These are phyloP conservation scores for Artomyces pyxidatus DNA, from an alignment of 768 basidiomycete genomes.

Conservation along the genomic window DNA sequence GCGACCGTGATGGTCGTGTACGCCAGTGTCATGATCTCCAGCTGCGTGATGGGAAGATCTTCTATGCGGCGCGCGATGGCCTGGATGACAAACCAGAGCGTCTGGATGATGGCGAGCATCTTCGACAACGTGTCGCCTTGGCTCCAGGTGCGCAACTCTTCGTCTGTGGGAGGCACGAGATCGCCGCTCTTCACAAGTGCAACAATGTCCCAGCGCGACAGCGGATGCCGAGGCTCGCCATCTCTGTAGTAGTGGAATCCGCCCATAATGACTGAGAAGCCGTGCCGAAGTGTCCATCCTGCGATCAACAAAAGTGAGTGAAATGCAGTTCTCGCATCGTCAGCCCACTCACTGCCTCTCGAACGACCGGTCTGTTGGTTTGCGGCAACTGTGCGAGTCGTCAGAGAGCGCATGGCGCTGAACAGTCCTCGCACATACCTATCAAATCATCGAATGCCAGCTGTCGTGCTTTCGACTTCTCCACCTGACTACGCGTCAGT, in stretches of 20 bases:
- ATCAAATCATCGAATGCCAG: too few species aligned
- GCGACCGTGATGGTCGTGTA: too few species aligned
- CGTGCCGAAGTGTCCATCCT: constrained; percentile 3
- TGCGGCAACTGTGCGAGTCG: neutral
- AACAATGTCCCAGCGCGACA: constrained; percentile 8
- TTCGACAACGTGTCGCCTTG: neutral
- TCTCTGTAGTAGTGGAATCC: constrained; percentile 3
- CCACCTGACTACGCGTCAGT: too few species aligned
- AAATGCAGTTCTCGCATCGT: neutral
- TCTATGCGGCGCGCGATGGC: constrained; percentile 17
- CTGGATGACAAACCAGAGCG: neutral
- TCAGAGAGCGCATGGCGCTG: too few species aligned
- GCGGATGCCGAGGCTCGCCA: neutral
- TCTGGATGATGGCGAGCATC: neutral
- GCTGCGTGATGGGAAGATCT: too few species aligned
- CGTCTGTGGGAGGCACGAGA: neutral
- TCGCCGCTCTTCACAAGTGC: constrained; percentile 6
- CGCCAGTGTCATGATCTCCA: too few species aligned
- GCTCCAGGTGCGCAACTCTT: neutral
- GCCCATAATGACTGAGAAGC: neutral
- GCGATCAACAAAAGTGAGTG: neutral
- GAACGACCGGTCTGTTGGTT: neutral
- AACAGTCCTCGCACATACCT: too few species aligned
- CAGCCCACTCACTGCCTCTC: neutral
- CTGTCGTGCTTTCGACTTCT: too few species aligned